These are phyloP conservation scores for Suhomyces choctaworum DNA, from an alignment of 1,139 yeast species.

Conservation along the genomic window DNA sequence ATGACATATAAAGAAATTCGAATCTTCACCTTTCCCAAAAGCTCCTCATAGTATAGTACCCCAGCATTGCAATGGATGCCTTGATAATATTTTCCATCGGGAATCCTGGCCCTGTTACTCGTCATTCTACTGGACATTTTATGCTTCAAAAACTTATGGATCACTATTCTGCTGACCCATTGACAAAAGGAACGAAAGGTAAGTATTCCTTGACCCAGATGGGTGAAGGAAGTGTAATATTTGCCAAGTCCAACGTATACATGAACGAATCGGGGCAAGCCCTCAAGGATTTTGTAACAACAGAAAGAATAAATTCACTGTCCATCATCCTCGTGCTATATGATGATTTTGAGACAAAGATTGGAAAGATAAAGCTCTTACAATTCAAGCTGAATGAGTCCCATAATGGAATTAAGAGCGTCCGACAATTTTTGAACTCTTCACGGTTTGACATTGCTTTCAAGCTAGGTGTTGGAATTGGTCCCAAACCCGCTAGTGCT, in stretches of 20 bases:
- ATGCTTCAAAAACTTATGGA: slow-evolving; percentile 31
- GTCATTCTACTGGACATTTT: slow-evolving; percentile 46
- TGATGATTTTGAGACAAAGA: slow-evolving; percentile 41
- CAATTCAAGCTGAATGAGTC: slow-evolving; percentile 38
- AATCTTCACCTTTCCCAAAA: neutral
- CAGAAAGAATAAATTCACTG: slow-evolving; percentile 20
- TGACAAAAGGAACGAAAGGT: slow-evolving; percentile 18
- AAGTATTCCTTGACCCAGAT: slow-evolving; percentile 27
- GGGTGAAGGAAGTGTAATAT: slow-evolving; percentile 21
- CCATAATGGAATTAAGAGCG: slow-evolving; percentile 42
- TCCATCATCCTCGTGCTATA: slow-evolving; percentile 29
- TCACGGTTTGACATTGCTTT: slow-evolving; percentile 16
- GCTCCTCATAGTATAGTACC: too few species aligned
- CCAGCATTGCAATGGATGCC: slow-evolving; percentile 8
- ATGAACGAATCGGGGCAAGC: slow-evolving; percentile 45
- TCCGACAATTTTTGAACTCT: slow-evolving; percentile 16
- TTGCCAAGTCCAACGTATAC: slow-evolving; percentile 40
- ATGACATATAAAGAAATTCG: too few species aligned
- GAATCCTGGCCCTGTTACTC: slow-evolving; percentile 41
- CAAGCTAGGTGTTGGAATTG: slow-evolving; percentile 46
- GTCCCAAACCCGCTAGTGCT: slow-evolving; percentile 44
- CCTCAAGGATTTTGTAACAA: slow-evolving; percentile 26
- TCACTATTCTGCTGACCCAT: slow-evolving; percentile 28
- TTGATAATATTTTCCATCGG: slow-evolving; percentile 42
- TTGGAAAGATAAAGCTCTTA: slow-evolving; percentile 33